phyloP scores from a whole-genome alignment of 2,329 filamentous ascomycete genomes.

The Curvularia lunata region DNA sequence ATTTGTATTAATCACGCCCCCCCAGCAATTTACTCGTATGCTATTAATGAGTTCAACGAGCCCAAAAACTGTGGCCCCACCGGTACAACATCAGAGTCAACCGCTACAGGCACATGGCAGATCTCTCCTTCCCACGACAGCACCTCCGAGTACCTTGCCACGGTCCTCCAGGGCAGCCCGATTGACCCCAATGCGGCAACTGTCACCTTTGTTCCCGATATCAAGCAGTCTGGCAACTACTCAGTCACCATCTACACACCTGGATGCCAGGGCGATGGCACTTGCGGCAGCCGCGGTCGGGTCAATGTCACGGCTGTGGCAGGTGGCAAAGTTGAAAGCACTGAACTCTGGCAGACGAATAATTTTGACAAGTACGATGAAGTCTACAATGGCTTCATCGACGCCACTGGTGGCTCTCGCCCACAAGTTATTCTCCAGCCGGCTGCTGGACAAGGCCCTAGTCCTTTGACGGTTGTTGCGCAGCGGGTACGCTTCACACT shows the following conservation, averaged over 20 bases:
- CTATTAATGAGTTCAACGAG: slow-evolving; percentile 86
- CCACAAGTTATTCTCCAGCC: slow-evolving; percentile 81
- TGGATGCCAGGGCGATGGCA: slow-evolving; percentile 80
- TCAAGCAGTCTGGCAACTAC: slow-evolving; percentile 90
- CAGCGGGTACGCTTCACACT: slow-evolving; percentile 82
- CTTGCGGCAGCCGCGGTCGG: slow-evolving; percentile 76
- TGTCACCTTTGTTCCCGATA: slow-evolving; percentile 81
- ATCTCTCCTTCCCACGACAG: slow-evolving; percentile 71
- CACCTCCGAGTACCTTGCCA: slow-evolving; percentile 77
- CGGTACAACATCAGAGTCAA: slow-evolving; percentile 64
- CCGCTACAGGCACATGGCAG: slow-evolving; percentile 75
- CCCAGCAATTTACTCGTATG: slow-evolving; percentile 79
- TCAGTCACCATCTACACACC: slow-evolving; percentile 90
- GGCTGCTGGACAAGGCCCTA: slow-evolving; percentile 63
- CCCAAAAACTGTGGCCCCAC: slow-evolving; percentile 74
- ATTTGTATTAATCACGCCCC: slow-evolving; percentile 11
- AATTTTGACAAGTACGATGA: slow-evolving; percentile 96
- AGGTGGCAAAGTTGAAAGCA: slow-evolving; percentile 57
- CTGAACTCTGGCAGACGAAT: slow-evolving; percentile 84
- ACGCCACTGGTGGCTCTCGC: slow-evolving; percentile 77
- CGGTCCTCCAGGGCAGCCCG: slow-evolving; percentile 64
- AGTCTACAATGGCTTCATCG: slow-evolving; percentile 84
- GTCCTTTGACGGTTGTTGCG: slow-evolving; percentile 77
- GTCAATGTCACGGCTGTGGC: slow-evolving; percentile 81
- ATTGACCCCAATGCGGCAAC: slow-evolving; percentile 65